Base-by-base conservation (phyloP, 441 rosid genomes). In the Populus hybrid region DNA sequence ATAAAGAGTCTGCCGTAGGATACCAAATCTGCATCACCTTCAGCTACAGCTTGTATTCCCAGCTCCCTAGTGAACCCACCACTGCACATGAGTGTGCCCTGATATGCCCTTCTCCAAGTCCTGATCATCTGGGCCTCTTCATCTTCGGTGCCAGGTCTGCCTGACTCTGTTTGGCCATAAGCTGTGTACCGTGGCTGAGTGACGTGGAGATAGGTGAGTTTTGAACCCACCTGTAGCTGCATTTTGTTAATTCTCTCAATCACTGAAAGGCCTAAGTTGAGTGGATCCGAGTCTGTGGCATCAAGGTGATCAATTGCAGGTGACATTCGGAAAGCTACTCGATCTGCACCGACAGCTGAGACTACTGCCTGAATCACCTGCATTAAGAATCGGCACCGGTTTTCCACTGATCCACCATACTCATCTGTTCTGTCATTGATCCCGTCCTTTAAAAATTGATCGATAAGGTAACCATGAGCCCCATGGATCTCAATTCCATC, bases 401-500 rank as follows among this genome's bases (percentile, higher is more conserved):
- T 93, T 11, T 76, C 79, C 61, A 91, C 67, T 3, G 96, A 87
- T 53, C 98, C 97, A 16, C 99, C 99, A 32, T 93, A 92, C 69
- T 87, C 85, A 35, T 95, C 98, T 14, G 84, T 86, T 73, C 97
- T 81, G 80, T 92, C 88, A 80, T 92, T 95, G 82, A 93, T 93
- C 35, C 98, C 97, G 9, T 92, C 86, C 74, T 92, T 95, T 24
- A 93, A 73, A 84, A 92, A 95, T 80, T 93, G 98, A 82, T 95
- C 97, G 68, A 93, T 89, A 50, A 95, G 94, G 83, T 93, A 95
- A 67, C 98, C 98, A 70, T 95, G 99, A 0, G 97, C 99, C 38
- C 94, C 93, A 40, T 95, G 98, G 76, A 93, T 88, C 89, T 95
- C 98, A 59, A 95, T 85, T 38, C 97, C 99, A 77, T 93, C 98